Evolutionary conservation across 176 grass and related monocot genomes (phyloP).

Genomic region (Eragrostis curvula): DNA sequence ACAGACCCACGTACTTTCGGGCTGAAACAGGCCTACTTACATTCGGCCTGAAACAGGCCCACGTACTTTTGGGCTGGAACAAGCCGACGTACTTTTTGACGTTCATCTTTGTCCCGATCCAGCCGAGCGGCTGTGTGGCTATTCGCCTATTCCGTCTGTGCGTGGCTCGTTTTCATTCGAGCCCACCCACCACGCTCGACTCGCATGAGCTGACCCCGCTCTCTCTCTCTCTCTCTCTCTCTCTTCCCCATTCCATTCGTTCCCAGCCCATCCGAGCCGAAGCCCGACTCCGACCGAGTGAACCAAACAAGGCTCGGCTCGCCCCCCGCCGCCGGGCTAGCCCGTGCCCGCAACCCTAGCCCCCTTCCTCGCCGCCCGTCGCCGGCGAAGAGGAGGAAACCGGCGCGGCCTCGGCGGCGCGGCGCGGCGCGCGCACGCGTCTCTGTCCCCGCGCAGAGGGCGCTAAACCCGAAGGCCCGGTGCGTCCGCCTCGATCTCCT

Average conservation of each 20-base stretch:
- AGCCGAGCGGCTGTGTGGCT: background rate
- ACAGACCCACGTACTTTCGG: too few species aligned
- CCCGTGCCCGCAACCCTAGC: constrained; percentile 16
- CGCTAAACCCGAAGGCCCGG: background rate
- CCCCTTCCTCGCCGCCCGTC: background rate
- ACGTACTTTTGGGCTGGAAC: too few species aligned
- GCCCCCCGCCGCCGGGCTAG: background rate
- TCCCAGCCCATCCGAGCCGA: background rate
- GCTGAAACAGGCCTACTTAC: too few species aligned
- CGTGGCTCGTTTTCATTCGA: background rate
- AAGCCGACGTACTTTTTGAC: too few species aligned
- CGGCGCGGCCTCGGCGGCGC: background rate
- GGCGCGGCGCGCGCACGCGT: background rate
- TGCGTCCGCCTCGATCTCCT: background rate
- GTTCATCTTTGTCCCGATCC: too few species aligned
- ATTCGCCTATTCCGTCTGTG: background rate
- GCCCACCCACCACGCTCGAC: background rate
- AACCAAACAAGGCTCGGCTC: background rate
- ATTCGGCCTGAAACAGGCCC: too few species aligned
- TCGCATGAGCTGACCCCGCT: background rate
- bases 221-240: background rate
- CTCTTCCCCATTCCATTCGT: background rate
- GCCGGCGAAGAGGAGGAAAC: constrained; percentile 3
- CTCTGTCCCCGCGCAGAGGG: background rate
- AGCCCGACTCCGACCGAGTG: background rate